phyloP scores from a whole-genome alignment of 1,284 basidiomycete species.

The Boletellus deceptivus region DNA sequence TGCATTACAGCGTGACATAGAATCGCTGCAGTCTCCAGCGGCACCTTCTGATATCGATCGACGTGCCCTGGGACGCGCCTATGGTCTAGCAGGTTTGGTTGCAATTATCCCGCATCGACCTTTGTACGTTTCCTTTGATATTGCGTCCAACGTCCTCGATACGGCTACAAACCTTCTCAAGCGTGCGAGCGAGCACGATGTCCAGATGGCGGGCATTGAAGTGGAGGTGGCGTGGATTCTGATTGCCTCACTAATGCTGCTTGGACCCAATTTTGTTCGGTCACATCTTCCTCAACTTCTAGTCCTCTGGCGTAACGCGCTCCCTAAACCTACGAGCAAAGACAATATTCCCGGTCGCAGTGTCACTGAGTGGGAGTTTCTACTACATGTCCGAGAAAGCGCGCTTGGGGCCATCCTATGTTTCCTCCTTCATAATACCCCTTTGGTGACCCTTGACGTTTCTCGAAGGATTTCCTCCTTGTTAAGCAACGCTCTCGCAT shows the following conservation, averaged over 20 bases:
- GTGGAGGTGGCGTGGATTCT: slow-evolving; percentile 95
- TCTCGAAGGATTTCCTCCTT: slow-evolving; percentile 84
- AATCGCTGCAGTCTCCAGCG: slow-evolving; percentile 61
- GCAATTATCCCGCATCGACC: slow-evolving; percentile 85
- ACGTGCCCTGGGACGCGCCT: slow-evolving; percentile 83
- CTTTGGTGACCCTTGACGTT: slow-evolving; percentile 87
- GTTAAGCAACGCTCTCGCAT: slow-evolving; percentile 87
- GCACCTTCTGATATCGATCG: slow-evolving; percentile 71
- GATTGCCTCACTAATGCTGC: slow-evolving; percentile 87
- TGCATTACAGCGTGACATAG: slow-evolving; percentile 82
- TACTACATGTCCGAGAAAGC: slow-evolving; percentile 89
- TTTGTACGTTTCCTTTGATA: slow-evolving; percentile 93
- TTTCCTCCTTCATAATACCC: slow-evolving; percentile 82
- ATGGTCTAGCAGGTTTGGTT: slow-evolving; percentile 85
- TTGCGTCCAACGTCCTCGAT: slow-evolving; percentile 88
- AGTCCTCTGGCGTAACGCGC: slow-evolving; percentile 94
- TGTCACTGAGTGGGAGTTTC: slow-evolving; percentile 85
- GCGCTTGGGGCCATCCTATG: slow-evolving; percentile 87
- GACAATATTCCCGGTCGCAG: slow-evolving; percentile 70
- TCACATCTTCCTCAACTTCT: slow-evolving; percentile 90
- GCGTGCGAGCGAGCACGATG: slow-evolving; percentile 86
- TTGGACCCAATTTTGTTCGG: slow-evolving; percentile 92
- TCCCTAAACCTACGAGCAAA: slow-evolving; percentile 92
- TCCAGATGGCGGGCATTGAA: slow-evolving; percentile 79
- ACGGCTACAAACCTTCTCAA: slow-evolving; percentile 90